Evolutionary conservation across 345 rosid species (phyloP).

Genomic region (Eucalyptus fibrosa): DNA sequence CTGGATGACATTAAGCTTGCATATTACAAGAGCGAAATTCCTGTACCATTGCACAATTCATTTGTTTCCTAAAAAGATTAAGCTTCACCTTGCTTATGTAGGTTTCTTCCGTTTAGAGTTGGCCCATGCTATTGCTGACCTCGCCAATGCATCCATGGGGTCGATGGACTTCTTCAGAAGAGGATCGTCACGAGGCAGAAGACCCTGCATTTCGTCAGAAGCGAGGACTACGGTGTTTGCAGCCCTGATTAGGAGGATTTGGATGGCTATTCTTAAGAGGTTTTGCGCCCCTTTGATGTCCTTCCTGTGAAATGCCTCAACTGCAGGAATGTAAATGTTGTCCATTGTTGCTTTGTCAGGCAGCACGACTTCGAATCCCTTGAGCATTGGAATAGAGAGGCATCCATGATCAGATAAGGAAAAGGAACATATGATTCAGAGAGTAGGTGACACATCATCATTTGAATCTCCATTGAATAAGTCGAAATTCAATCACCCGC

Average conservation of each 20-base stretch:
- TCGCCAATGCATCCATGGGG: conserved; percentile 32
- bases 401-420: neutral
- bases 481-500: neutral
- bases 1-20: neutral
- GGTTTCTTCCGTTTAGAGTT: neutral
- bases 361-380: conserved; percentile 41
- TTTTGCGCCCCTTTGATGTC: conserved; percentile 36
- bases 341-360: conserved; percentile 42
- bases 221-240: conserved; percentile 25
- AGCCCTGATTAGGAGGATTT: conserved; percentile 33
- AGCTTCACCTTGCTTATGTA: neutral
- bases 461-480: neutral
- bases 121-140: conserved; percentile 24
- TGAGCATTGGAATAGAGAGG: neutral
- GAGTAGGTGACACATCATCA: neutral
- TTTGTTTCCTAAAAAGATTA: neutral
- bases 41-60: neutral
- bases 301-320: conserved; percentile 21
- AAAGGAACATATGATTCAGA: neutral
- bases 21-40: neutral
- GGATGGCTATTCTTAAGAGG: conserved; percentile 33
- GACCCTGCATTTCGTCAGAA: conserved; percentile 18
- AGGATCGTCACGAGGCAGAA: conserved; percentile 32
- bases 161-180: conserved; percentile 32
- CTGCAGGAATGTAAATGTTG: conserved; percentile 23